Base-by-base conservation (phyloP, 2,329 filamentous ascomycete genomes). In the Pseudodiploospora longispora region DNA sequence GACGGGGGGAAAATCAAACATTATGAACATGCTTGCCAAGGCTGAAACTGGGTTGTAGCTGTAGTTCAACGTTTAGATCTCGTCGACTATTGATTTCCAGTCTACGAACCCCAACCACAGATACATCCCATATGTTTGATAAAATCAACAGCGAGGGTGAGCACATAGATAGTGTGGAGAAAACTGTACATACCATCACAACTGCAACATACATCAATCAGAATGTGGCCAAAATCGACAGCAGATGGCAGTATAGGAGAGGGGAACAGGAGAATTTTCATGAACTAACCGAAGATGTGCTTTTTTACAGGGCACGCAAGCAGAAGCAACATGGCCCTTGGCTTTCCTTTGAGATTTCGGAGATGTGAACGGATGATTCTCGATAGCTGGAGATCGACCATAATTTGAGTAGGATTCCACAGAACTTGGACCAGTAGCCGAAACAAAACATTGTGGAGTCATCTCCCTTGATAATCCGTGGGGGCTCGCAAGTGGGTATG, bases 301-400 rank as follows among this genome's bases (percentile, higher is more conserved):
- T 62, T 80, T 82, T 61, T 91, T 91, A 68, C 87, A 93, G 48
- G 88, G 87, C 53, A 91, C 82, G 60, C 87, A 93, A 28, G 87
- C 87, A 32, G 85, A 90, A 41, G 85, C 85, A 42, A 91, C 87
- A 67, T 93, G 87, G 10, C 85, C 84, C 59, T 88, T 88, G 5
- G 83, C 82, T 61, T 83, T 84, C 52, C 80, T 71, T 50, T 81
- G 78, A 6, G 76, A 70, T 54, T 80, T 82, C 2, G 78, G 75
- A 34, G 78, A 80, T 8, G 69, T 65, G 50, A 72, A 74, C 3
- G 69, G 62, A 32, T 68, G 63, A 27, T 60, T 62, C 33, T 79
- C 75, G n/a, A 65, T 58, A 6, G 62, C 58, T 46, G 63, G 56
- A 10, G 67, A 60, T 27, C 64, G 64, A 31, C 51, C 53, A 29